Evolutionary conservation across 306 rosid species (phyloP), one percentile per base, ranked within the genome.

Genomic region (Dryas drummondii): DNA sequence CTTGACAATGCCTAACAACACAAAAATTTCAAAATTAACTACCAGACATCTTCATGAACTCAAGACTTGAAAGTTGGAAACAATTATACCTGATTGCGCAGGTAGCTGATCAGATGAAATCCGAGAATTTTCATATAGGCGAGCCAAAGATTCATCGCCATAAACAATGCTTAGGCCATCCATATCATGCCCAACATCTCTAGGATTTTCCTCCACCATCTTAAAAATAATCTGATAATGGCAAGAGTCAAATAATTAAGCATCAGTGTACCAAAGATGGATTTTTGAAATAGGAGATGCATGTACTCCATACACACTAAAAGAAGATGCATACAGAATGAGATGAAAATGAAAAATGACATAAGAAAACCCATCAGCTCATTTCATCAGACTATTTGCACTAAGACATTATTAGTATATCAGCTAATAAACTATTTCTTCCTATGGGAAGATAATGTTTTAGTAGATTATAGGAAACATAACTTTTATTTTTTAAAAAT

Each of bases 161-260:
- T 94, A 94, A 55, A 94, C 99, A 84, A 94, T 87, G 84, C 93
- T 88, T 76, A 94, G 83, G 66, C 96, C 97, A 78, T 94, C 99
- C 98, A 94, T 94, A 80, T 92, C 99, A 83, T 89, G 97, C 60
- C 99, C 99, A 71, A 94, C 96, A 79, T 92, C 99, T 79, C 99
- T 89, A 51, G 99, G 99, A 74, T 94, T 94, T 84, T 92, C 99
- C 86, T 94, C 99, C 61, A 94, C 97, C 99, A 94, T 94, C 86
- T 94, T 94, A 73, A 84, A 94, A 75, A 94, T 94, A 59, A 94
- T 88, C 99, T 94, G 83, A 81, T 68, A 73, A 61, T 80, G 58
- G 59, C 73, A 78, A 56, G 51, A 63, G 68, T 58, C 14, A 53
- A 76, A 82, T 22, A 57, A 74, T n/a, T 78, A 54, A 62, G 73